Conservation (phyloP, 78 protist genomes). For the Planoprotostelium fungivorum region DNA sequence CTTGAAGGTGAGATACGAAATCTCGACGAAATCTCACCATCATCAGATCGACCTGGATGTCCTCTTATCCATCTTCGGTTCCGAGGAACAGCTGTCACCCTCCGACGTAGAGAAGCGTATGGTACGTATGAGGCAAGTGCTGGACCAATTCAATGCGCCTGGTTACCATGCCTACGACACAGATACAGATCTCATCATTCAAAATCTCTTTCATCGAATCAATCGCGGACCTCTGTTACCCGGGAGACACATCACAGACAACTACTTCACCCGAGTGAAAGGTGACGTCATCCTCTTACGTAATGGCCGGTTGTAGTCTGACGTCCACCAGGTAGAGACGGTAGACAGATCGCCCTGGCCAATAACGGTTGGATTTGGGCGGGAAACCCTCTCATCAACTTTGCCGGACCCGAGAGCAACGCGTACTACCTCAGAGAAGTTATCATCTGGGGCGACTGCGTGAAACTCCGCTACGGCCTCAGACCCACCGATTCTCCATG, state of each 20-base stretch:
- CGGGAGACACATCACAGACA: neutral
- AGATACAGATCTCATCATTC: neutral
- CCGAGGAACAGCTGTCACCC: neutral
- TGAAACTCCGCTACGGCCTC: constrained; percentile 82
- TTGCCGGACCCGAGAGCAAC: constrained; percentile 39
- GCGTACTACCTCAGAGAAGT: constrained; percentile 87
- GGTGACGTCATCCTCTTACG: neutral
- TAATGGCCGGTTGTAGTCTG: neutral
- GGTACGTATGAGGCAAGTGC: neutral
- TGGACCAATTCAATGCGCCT: neutral
- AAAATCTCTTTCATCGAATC: neutral
- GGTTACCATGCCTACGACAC: neutral
- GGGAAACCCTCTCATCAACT: constrained; percentile 63
- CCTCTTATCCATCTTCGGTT: neutral
- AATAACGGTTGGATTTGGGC: constrained; percentile 79
- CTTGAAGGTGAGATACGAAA: neutral
- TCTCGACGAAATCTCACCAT: neutral
- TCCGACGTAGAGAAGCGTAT: neutral
- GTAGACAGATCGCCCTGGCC: constrained; percentile 51
- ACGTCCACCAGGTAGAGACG: neutral
- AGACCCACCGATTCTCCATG: constrained; percentile 37
- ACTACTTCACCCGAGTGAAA: neutral
- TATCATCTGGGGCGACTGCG: constrained; percentile 92
- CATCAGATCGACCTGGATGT: neutral
- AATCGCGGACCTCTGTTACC: neutral